Evolutionary conservation across 768 basidiomycete genomes (phyloP).

Genomic region (Phanerodontia chrysosporium): DNA sequence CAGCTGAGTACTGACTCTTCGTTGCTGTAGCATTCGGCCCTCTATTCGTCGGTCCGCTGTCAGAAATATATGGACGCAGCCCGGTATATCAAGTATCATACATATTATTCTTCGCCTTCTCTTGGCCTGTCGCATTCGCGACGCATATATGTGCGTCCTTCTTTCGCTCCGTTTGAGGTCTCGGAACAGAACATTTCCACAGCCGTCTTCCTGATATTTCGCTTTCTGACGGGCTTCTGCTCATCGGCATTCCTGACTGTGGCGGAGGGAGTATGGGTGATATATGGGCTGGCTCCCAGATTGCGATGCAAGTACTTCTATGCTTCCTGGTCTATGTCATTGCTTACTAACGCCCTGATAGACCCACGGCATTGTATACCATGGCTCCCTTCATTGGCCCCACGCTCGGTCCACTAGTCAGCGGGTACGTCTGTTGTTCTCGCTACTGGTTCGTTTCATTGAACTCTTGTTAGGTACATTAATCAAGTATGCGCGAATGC

Average conservation of each 20-base stretch:
- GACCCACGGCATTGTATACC: conserved; percentile 55
- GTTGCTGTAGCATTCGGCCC: conserved; percentile 18
- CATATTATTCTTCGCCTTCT: conserved; percentile 52
- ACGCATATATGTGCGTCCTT: conserved; percentile 51
- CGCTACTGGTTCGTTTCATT: not conserved
- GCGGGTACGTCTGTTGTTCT: conserved; percentile 40
- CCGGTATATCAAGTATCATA: conserved; percentile 62
- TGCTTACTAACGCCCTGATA: conserved; percentile 17
- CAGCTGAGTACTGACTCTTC: not conserved
- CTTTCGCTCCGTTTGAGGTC: not conserved
- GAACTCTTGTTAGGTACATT: conserved; percentile 46
- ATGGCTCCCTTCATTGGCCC: conserved; percentile 55
- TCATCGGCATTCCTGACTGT: conserved; percentile 58
- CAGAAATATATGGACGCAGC: conserved; percentile 54
- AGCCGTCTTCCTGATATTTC: conserved; percentile 61
- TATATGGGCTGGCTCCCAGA: conserved; percentile 47
- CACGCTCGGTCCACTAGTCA: conserved; percentile 51
- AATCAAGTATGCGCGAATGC: conserved; percentile 38
- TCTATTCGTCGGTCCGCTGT: conserved; percentile 34
- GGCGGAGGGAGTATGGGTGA: conserved; percentile 60
- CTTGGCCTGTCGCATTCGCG: conserved; percentile 72
- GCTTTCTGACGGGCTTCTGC: conserved; percentile 51
- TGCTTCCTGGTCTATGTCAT: not conserved
- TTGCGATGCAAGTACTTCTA: conserved; percentile 47
- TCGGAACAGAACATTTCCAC: not conserved